A percentile compares a stretch with the other conserved stretches of the same genome.
phyloP scores from a whole-genome alignment of 2,329 filamentous ascomycete genomes.

The Sporothrix dimorphospora region DNA sequence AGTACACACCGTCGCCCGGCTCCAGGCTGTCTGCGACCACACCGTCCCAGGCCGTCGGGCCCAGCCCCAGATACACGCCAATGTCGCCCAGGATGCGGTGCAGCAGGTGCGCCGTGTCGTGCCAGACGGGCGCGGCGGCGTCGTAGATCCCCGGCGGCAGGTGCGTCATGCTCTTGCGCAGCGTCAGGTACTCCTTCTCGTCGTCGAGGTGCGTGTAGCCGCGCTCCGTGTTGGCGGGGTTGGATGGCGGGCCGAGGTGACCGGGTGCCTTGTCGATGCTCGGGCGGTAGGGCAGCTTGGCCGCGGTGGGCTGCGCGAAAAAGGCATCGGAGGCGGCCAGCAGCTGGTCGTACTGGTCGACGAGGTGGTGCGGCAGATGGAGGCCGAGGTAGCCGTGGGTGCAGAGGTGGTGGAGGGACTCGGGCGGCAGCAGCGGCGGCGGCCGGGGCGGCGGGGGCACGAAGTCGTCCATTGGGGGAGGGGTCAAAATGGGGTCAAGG shows the following conservation, averaged over 20 bases:
- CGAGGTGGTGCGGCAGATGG: slow-evolving; percentile 29
- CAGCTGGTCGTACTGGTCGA: slow-evolving; percentile 23
- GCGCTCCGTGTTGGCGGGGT: slow-evolving; percentile 32
- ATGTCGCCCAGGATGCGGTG: slow-evolving; percentile 36
- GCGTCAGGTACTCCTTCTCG: slow-evolving; percentile 36
- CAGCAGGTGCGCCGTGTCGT: slow-evolving; percentile 34
- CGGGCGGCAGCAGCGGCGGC: slow-evolving; percentile 33
- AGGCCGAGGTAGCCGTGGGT: slow-evolving; percentile 33
- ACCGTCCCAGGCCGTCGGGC: slow-evolving; percentile 30
- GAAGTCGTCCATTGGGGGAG: slow-evolving; percentile 16
- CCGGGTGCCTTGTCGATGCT: not conserved
- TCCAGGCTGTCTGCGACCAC: slow-evolving; percentile 32
- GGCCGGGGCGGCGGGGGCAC: slow-evolving; percentile 30
- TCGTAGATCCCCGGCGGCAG: slow-evolving; percentile 26
- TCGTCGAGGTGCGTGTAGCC: slow-evolving; percentile 30
- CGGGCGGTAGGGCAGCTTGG: slow-evolving; percentile 30
- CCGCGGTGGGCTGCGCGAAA: slow-evolving; percentile 28
- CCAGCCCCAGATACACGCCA: slow-evolving; percentile 29
- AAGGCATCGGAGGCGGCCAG: slow-evolving; percentile 30
- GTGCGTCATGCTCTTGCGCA: slow-evolving; percentile 33
- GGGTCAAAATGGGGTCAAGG: not conserved
- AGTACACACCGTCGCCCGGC: slow-evolving; percentile 17
- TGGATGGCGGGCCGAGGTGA: slow-evolving; percentile 25
- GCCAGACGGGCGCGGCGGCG: slow-evolving; percentile 30
- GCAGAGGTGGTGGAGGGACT: slow-evolving; percentile 33